Base-by-base conservation (phyloP, 1,284 basidiomycete genomes). In the Ceratobasidium theobromae region DNA sequence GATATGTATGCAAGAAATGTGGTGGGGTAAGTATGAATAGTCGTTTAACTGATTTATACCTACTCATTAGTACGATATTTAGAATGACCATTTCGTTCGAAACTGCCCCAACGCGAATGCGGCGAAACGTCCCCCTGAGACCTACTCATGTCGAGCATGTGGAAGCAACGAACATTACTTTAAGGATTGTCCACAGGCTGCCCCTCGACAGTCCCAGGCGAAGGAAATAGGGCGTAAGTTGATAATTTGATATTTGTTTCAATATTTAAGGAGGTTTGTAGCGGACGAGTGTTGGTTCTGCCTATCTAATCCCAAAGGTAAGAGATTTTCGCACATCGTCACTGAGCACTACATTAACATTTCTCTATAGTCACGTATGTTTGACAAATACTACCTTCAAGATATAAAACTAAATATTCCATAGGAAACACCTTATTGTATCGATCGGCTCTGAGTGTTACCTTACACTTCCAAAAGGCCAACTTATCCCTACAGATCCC, bases 271-370 rank as follows among this genome's bases (percentile, higher is more conserved):
- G 54, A 57, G 38, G 54, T 49, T 58, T 62, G n/a, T 71, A 92
- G 90, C 91, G 69, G 88, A 88, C 68, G 89, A 93, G 77, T 95
- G 95, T 76, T 97, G 95, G 94, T 97, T 97, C 80, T 98, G 95
- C 75, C 75, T 98, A 64, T 95, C 92, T 53, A 97, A 97, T 74
- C 95, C 95, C 1, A 88, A 86, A 87, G 89, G 89, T 90, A 74
- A 69, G 86, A 77, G 12, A 33, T 32, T 4, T 35, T 54, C 51
- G 8, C 32, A n/a, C 32, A 11, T 40, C 60, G 52, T 18, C 6
- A 14, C 48, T 16, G 16, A 21, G 18, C 25, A 23, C 9, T 25
- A 9, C 45, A 21, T 40, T 53, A 32, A 38, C 16, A 8, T 33
- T 43, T 11, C 43, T 38, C 9, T 18, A 12, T 45, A 64, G 60